A percentile compares a stretch with the other conserved stretches of the same genome.
Conservation (phyloP, 176 grass and related monocot genomes). For the Zoysia japonica region DNA sequence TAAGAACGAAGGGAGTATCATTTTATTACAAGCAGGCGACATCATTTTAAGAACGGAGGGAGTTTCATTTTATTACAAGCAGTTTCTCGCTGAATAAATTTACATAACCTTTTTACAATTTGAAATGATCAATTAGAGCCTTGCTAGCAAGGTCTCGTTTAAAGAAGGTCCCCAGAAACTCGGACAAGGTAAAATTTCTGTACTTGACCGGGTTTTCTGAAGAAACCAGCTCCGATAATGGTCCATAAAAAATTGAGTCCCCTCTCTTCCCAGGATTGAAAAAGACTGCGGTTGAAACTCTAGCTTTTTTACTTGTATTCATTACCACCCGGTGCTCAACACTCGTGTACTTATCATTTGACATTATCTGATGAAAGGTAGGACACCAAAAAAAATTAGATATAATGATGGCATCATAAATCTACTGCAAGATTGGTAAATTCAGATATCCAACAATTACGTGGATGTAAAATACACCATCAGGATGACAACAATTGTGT, state of each 20-base stretch:
- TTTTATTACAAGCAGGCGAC: too few relatives aligned
- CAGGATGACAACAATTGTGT: background rate
- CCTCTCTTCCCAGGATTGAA: slow-evolving; percentile 69
- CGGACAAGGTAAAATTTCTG: slow-evolving; percentile 59
- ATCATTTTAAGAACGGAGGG: too few relatives aligned
- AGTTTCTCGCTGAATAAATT: background rate
- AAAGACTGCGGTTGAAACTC: slow-evolving; percentile 72
- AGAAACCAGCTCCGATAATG: slow-evolving; percentile 57
- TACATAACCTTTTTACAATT: slow-evolving; percentile 35
- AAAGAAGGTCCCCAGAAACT: slow-evolving; percentile 71
- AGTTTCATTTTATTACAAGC: too few relatives aligned
- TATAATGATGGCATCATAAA: background rate
- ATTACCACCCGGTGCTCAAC: slow-evolving; percentile 76
- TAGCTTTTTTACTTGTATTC: slow-evolving; percentile 51
- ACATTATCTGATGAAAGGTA: slow-evolving; percentile 61
- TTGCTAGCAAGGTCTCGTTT: slow-evolving; percentile 59
- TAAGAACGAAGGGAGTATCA: too few relatives aligned
- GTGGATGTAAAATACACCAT: background rate
- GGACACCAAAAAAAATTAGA: background rate
- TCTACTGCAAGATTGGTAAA: background rate
- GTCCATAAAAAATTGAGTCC: slow-evolving; percentile 61
- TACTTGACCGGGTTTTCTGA: slow-evolving; percentile 49
- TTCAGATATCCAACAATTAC: background rate
- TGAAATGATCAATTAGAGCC: slow-evolving; percentile 64
- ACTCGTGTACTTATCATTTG: slow-evolving; percentile 73